Evolutionary conservation across 139 green algal genomes (phyloP).

Genomic region (Auxenochlorella pyrenoidosa): DNA sequence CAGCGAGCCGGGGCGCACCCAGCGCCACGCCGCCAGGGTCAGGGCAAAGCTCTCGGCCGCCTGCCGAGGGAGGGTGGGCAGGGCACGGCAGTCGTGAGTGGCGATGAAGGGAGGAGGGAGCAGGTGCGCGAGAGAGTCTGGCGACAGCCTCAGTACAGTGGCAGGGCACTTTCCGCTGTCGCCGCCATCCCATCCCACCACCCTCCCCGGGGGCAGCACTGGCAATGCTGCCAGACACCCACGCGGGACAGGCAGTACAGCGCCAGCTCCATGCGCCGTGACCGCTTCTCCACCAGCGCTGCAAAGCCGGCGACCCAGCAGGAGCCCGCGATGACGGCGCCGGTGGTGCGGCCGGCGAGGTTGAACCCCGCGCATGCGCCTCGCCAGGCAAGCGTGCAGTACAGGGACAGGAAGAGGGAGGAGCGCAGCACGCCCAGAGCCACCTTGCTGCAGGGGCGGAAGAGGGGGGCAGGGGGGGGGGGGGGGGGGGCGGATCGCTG

Average conservation of each 20-base stretch:
- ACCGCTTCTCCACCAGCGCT: slow-evolving; percentile 93
- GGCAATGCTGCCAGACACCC: not conserved
- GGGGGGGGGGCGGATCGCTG: not conserved
- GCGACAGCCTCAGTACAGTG: not conserved
- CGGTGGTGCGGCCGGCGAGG: slow-evolving; percentile 50
- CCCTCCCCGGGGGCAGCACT: not conserved
- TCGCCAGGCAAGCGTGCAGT: slow-evolving; percentile 83
- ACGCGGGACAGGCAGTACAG: slow-evolving; percentile 83
- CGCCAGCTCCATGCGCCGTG: slow-evolving; percentile 93
- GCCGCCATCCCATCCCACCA: not conserved
- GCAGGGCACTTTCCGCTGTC: not conserved
- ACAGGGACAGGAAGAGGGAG: slow-evolving; percentile 85
- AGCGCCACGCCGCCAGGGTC: slow-evolving; percentile 60
- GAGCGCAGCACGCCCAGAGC: slow-evolving; percentile 76
- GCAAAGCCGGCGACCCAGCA: slow-evolving; percentile 74
- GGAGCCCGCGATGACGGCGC: slow-evolving; percentile 54
- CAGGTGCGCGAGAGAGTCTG: not conserved
- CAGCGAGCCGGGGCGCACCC: slow-evolving; percentile 39
- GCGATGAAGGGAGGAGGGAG: not conserved
- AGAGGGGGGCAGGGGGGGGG: not conserved
- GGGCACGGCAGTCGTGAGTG: not conserved
- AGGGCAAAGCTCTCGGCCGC: slow-evolving; percentile 79
- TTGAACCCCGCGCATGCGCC: slow-evolving; percentile 61
- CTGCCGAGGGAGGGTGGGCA: slow-evolving; percentile 20
- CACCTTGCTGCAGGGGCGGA: slow-evolving; percentile 35